Evolutionary conservation across 1,284 basidiomycete species (phyloP), one percentile per base, ranked within the genome.

Genomic region (Leccinum holopus): DNA sequence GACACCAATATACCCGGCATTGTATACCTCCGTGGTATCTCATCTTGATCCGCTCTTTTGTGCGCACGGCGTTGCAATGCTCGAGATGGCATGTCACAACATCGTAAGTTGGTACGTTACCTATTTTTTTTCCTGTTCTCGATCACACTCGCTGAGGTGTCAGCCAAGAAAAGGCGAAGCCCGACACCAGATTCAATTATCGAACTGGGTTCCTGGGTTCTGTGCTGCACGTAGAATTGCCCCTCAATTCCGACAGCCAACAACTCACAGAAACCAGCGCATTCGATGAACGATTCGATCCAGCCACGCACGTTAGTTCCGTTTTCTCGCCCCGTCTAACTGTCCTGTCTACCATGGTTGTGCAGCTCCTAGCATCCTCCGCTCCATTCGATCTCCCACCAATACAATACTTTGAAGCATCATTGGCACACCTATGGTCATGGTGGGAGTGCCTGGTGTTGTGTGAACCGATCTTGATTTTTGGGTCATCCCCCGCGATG

Each of bases 401-500:
- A 1, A 72, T 97, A 16, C 77, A 83, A 21, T 82, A 93, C 0
- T 91, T 97, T 66, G 87, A 90, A 69, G 84, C 88, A 1, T 88
- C 88, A 58, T 73, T 97, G 16, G 79, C 88, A 0, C 86, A 95
- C 59, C 73, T 97, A n/a, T 95, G 94, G 92, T 91, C 94, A 2
- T 83, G 97, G 60, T 97, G 95, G 95, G 95, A 97, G 75, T 94
- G 94, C 63, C 78, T 97, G 1, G 81, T 96, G 0, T 80, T 97
- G 8, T 91, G 89, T 63, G 95, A 97, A 70, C 95, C 96, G 0
- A 83, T 99, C 8, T 78, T 98, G 5, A 81, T 98, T 18, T 96
- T 92, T 66, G 93, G 90, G 2, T 78, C 86, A 0, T 94, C 95
- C 10, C 92, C 94, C 0, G 81, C 86, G 16, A 84, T 87, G 66